Conservation (phyloP, 164 flowering plant species). For the Stephania yunnanensis region DNA sequence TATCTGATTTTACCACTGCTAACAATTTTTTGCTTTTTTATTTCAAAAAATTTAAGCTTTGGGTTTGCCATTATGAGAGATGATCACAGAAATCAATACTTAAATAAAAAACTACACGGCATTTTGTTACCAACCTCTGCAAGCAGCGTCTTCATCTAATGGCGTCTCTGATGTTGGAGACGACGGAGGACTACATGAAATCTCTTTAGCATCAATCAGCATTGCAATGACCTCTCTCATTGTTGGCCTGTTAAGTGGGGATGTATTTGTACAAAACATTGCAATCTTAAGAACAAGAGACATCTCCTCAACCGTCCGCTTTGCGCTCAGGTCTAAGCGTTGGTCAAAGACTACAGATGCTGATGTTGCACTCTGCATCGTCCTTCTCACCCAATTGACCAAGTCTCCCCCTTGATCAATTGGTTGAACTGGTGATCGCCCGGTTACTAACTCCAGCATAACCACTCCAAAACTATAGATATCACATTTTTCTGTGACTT, state of each 20-base stretch:
- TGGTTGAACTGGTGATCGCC: conserved; percentile 51
- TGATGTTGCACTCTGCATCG: conserved; percentile 21
- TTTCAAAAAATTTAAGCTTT: neutral
- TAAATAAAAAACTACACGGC: neutral
- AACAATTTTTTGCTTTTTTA: neutral
- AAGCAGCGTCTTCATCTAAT: conserved; percentile 29
- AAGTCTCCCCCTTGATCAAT: conserved; percentile 46
- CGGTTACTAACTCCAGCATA: conserved; percentile 48
- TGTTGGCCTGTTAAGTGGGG: conserved; percentile 52
- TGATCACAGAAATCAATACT: no score
- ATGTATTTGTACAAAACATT: conserved; percentile 45
- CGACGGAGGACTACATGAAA: conserved; percentile 18
- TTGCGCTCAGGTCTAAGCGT: conserved; percentile 29
- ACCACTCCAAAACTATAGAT: conserved; percentile 63
- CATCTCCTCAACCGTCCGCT: conserved; percentile 37
- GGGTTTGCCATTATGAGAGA: no score
- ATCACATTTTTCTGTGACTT: conserved; percentile 62
- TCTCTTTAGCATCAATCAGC: conserved; percentile 42
- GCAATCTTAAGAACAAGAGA: conserved; percentile 48
- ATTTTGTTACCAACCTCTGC: conserved; percentile 20
- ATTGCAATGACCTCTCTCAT: conserved; percentile 60
- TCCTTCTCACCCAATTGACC: conserved; percentile 49
- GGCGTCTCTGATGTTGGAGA: conserved; percentile 53
- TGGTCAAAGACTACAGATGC: conserved; percentile 29
- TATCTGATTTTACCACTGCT: no score